Evolutionary conservation across 2,329 filamentous ascomycete species (phyloP), one percentile per base, ranked within the genome.

Genomic region (Aureobasidium vineae): DNA sequence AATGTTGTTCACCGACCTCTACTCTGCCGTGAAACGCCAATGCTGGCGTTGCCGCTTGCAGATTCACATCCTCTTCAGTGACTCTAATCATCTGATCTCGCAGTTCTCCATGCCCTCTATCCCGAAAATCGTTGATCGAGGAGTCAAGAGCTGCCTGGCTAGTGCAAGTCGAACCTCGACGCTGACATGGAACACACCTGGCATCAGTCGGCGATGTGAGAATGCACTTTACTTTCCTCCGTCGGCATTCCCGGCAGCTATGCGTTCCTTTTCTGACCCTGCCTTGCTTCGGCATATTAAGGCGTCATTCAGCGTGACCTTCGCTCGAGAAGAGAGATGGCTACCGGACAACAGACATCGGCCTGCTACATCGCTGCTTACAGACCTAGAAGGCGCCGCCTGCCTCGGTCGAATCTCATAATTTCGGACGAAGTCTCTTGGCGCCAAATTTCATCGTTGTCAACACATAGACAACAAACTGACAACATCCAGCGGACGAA

Each of bases 211-310:
- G 11, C 2, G n/a, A 53, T 23, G 50, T 19, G 33, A 53, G 21
- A 4, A 53, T 26, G 21, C 50, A 53, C 36, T 23, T 53, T 16
- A 53, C 50, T 31, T 53, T 53, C n/a, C 50, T 53, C n/a, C 50
- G 50, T 38, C 50, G 36, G 50, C 50, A 53, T n/a, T 53, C 50
- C 31, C 50, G n/a, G 26, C 50, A 53, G 31, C 50, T 53, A 31
- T 53, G 50, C 31, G 50, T 53, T 5, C 50, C 50, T 10, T 53
- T 53, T 23, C 50, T 36, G 50, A 53, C 50, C 50, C 21, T 53
- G 50, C 31, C 31, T n/a, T 53, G 50, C 28, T 38, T 53, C 26
- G 50, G 31, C 33, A 38, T 53, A 5, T n/a, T 28, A 31, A n/a
- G 23, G 1, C 15, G 47, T 19, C 15, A 15, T 26, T 49, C 16